These are phyloP conservation scores for Globisporangium iwayamae DNA, from an alignment of 352 stramenopile species.

Conservation along the genomic window DNA sequence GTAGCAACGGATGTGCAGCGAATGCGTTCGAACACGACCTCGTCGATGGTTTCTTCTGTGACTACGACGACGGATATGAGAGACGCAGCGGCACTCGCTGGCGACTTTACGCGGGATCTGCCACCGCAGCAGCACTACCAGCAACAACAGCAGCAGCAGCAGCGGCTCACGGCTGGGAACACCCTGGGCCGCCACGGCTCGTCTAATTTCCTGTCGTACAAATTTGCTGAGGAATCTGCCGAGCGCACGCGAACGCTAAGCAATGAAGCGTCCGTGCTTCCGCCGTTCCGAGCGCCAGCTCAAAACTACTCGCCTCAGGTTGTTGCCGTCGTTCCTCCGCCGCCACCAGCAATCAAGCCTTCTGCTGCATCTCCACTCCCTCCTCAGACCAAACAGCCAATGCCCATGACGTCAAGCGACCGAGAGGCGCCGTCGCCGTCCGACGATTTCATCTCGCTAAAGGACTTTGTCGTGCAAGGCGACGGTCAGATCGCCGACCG, in stretches of 20 bases:
- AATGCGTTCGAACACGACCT: neutral
- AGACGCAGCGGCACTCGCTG: neutral
- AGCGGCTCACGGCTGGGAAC: constrained; percentile 6
- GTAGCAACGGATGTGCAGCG: neutral
- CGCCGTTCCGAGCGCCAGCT: neutral
- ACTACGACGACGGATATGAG: neutral
- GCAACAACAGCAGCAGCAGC: constrained; percentile 15
- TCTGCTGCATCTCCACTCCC: neutral
- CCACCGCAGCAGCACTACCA: neutral
- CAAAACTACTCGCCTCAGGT: constrained; percentile 5
- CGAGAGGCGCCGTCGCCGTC: constrained; percentile 1
- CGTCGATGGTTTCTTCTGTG: neutral
- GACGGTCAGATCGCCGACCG: constrained; percentile 21
- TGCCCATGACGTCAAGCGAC: neutral
- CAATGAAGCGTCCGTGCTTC: neutral
- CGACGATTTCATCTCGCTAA: constrained; percentile 47
- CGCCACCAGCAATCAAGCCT: neutral
- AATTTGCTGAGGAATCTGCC: constrained; percentile 9
- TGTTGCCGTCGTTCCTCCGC: constrained; percentile 3
- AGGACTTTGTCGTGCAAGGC: constrained; percentile 41
- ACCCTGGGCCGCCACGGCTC: constrained; percentile 16
- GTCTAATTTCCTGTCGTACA: constrained; percentile 16
- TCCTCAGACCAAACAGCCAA: neutral
- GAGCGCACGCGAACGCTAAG: constrained; percentile 15
- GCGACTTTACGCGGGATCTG: constrained; percentile 16